Base-by-base conservation (phyloP, 768 basidiomycete species). In the Tubosaeta brunneosetosa region DNA sequence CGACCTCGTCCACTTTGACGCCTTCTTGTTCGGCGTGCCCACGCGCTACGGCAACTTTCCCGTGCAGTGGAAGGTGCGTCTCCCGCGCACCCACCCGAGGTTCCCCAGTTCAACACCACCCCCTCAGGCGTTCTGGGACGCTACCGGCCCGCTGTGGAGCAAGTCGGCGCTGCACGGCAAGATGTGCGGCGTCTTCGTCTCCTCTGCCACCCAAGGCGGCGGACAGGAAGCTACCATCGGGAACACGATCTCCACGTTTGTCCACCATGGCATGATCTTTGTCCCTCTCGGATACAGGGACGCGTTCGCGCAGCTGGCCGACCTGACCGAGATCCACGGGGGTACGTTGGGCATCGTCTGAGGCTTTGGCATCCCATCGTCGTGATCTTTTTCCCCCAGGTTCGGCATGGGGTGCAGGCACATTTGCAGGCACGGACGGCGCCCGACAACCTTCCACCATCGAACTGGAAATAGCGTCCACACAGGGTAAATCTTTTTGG, bases 341-440 rank as follows among this genome's bases (percentile, higher is more conserved):
- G 78, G 78, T 74, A 56, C 64, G 73, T 65, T 26, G 16, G 22
- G 6, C 13, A 29, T 29, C 17, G 9, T 33, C 33, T 46, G 26
- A 13, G 13, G 17, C 11, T 13, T 14, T 38, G 13, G 8, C 3
- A n/a, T 46, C 17, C 12, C 19, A 22, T 36, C 31, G 16, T 44
- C 25, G 9, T 9, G 29, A 25, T 19, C 32, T 16, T 16, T 26
- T 22, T 29, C 44, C 17, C 17, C 2, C 43, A 85, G 87, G 88
- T 42, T 85, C 85, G 17, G 79, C 91, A 1, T 94, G 84, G 81
- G 91, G 91, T 57, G 83, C 87, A n/a, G 88, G 86, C 43, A 86
- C 86, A 31, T 73, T 80, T 59, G 75, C 85, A 12, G 75, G 73
- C 41, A 62, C 69, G 9, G 76, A 78, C 53, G 84, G 83, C 26